A percentile compares a stretch with the other conserved stretches of the same genome.
Conservation (phyloP, 2,329 filamentous ascomycete genomes). For the Ophiosphaerella herpotricha region DNA sequence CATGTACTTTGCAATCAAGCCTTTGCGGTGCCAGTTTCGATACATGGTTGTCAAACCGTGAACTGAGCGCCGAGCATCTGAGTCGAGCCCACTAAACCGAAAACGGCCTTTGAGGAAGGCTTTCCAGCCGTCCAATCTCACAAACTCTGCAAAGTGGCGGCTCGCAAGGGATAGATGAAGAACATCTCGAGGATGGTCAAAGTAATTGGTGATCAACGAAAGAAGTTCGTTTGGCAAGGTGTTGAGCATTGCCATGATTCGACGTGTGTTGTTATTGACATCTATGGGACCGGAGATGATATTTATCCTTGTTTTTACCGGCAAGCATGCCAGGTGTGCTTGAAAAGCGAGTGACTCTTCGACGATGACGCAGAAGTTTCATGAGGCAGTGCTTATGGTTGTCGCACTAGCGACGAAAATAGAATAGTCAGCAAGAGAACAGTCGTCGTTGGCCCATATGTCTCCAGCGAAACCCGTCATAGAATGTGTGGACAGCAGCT, state of each 20-base stretch:
- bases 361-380: conserved; percentile 25
- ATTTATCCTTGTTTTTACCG: background rate
- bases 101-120: conserved; percentile 40
- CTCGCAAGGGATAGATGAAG: conserved; percentile 29
- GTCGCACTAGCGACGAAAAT: conserved; percentile 5
- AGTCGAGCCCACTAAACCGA: conserved; percentile 23
- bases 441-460: background rate
- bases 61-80: conserved; percentile 46
- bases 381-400: background rate
- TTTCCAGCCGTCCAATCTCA: conserved; percentile 41
- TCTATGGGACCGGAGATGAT: background rate
- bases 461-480: background rate
- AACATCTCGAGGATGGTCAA: conserved; percentile 35
- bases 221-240: conserved; percentile 41
- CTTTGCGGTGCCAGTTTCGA: conserved; percentile 61
- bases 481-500: background rate
- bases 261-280: background rate
- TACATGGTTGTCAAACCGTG: conserved; percentile 61
- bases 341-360: conserved; percentile 15
- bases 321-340: conserved; percentile 8
- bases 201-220: conserved; percentile 33
- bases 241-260: conserved; percentile 27
- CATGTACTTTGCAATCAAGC: conserved; percentile 60
- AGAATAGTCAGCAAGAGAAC: conserved; percentile 1
- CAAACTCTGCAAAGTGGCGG: conserved; percentile 29